Percentiles rank a stretch among this genome's conserved stretches.
Conservation (phyloP, 2,329 filamentous ascomycete genomes). For the Apiospora hydei region DNA sequence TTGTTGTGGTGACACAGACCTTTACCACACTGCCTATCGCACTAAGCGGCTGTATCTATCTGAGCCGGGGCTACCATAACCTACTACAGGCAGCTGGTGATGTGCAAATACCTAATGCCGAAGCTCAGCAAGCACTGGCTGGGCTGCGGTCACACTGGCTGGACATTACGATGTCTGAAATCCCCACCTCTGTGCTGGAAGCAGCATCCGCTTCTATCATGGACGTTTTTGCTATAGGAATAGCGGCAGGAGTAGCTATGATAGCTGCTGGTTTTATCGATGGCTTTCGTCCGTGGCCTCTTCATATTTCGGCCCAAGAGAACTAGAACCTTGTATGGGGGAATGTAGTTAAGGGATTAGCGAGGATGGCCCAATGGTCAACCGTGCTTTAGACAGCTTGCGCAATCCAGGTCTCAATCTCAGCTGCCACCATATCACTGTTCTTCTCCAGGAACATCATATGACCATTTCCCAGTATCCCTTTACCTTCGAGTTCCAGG, state of each 20-base stretch:
- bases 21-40: conserved; percentile 1
- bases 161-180: background rate
- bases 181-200: background rate
- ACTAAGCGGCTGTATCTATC: background rate
- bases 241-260: background rate
- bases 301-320: background rate
- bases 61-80: conserved; percentile 4
- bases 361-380: background rate
- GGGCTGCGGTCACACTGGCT: background rate
- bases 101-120: background rate
- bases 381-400: background rate
- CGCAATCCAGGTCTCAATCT: conserved; percentile 40
- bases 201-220: background rate
- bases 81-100: background rate
- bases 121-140: background rate
- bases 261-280: conserved; percentile 7
- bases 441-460: conserved; percentile 59
- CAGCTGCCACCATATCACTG: conserved; percentile 46
- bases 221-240: background rate
- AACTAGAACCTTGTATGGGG: background rate
- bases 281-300: background rate
- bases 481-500: conserved; percentile 46
- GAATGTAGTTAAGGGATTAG: background rate
- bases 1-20: background rate
- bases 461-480: conserved; percentile 54